Evolutionary conservation across 1,139 yeast species (phyloP), one percentile per base, ranked within the genome.

Genomic region (Nematodospora anomalae): DNA sequence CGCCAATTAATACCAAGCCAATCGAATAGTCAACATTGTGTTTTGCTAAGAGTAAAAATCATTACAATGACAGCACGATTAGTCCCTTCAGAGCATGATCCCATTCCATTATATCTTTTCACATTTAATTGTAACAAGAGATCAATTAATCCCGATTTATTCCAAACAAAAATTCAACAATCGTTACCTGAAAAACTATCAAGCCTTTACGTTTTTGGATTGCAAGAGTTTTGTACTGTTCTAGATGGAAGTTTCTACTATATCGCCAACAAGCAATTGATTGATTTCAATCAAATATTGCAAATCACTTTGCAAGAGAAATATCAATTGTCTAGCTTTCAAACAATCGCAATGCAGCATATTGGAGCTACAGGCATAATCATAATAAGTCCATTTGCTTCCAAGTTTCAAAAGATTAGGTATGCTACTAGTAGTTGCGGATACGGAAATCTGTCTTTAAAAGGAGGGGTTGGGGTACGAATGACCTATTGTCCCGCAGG

Each of bases 401-500:
- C 61, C 58, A 58, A 55, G 37, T 54, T 71, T 30, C 38, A 47
- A 2, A 49, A 58, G 9, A 49, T 64, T 4, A 50, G 56, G 11
- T 46, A 58, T 1, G 63, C 69, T 1, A 55, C 57, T 9, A 58
- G 65, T 6, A 66, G 80, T 8, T 71, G 82, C 46, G 96, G 96
- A 0, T 58, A 68, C 38, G 67, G 69, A 3, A 68, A 69, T 42
- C 77, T 92, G 0, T 76, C 81, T 28, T 57, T 86, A 52, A 89
- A 89, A 55, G 96, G 96, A 1, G 92, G 80, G 0, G 81, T 76
- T 1, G 88, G 83, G 0, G 41, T 82, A 1, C 64, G 90, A 29
- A 47, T 85, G 12, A 49, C 51, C 0, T 64, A 67, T 32, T 40
- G 51, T 20, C 63, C 62, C 4, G 53, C 55, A 16, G 54, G 53